Conservation (phyloP, 345 rosid species). For the Orychophragmus violaceus region DNA sequence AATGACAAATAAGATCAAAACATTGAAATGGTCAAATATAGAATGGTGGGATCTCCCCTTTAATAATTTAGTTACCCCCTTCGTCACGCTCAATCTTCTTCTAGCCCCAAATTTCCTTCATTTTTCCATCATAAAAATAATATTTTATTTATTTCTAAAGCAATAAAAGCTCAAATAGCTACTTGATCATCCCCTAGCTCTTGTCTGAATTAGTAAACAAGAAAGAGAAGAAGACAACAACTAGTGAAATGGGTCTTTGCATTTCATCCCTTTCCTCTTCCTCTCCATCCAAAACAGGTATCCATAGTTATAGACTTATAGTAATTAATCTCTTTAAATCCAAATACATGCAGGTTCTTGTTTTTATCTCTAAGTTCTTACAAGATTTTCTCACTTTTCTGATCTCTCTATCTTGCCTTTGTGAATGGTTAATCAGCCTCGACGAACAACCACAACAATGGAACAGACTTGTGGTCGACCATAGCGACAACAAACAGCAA, state of each 20-base stretch:
- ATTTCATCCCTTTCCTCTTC: neutral
- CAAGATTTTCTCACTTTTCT: neutral
- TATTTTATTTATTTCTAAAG: neutral
- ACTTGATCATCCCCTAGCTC: conserved; percentile 12
- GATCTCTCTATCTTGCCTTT: conserved; percentile 1
- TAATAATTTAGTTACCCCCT: neutral
- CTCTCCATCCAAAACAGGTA: conserved; percentile 8
- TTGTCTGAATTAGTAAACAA: conserved; percentile 16
- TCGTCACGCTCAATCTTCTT: neutral
- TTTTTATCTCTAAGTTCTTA: neutral
- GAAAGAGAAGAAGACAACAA: neutral
- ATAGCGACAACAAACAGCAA: conserved; percentile 29
- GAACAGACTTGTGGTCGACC: conserved; percentile 29
- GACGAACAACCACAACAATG: conserved; percentile 25
- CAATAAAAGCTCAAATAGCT: neutral
- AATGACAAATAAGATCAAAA: neutral
- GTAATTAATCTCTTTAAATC: neutral
- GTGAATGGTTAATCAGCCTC: conserved; percentile 4
- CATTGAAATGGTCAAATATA: neutral
- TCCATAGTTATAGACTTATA: conserved; percentile 16
- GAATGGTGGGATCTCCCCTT: neutral
- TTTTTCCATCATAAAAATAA: neutral
- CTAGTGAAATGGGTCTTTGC: conserved; percentile 25
- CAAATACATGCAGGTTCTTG: conserved; percentile 1
- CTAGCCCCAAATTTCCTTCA: neutral